A percentile compares a stretch with the other conserved stretches of the same genome.
These are phyloP conservation scores for Myxozyma lipomycoides DNA, from an alignment of 805 yeast species.

Conservation along the genomic window DNA sequence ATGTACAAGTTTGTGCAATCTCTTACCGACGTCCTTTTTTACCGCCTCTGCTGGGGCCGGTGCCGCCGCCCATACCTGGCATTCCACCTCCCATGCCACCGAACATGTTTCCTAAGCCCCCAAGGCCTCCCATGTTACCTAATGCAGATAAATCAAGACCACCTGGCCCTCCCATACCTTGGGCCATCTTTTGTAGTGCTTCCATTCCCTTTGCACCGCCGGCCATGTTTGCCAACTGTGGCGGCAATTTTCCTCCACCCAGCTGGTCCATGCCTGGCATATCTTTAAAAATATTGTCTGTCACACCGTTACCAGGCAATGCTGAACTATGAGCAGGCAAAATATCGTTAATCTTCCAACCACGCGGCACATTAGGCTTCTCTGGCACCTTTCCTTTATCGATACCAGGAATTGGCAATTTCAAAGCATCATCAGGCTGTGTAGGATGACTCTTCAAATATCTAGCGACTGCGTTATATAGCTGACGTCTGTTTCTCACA, in stretches of 20 bases:
- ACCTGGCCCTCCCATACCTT: background rate
- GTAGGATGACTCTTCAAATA: conserved; percentile 68
- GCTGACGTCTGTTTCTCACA: conserved; percentile 56
- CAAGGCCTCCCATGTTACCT: conserved; percentile 17
- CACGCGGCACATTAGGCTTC: conserved; percentile 72
- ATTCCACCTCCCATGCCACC: conserved; percentile 23
- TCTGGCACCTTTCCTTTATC: conserved; percentile 33
- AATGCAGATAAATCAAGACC: conserved; percentile 1
- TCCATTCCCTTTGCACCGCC: conserved; percentile 24
- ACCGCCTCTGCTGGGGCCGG: conserved; percentile 4
- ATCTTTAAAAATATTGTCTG: conserved; percentile 42
- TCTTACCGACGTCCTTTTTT: conserved; percentile 1
- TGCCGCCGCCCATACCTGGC: conserved; percentile 14
- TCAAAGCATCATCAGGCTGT: conserved; percentile 54
- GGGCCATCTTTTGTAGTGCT: conserved; percentile 1
- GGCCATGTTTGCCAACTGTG: conserved; percentile 21
- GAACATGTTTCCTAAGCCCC: conserved; percentile 15
- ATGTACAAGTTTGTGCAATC: too few species aligned
- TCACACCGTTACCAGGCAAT: conserved; percentile 78
- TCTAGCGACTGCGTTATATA: conserved; percentile 57
- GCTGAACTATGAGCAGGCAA: conserved; percentile 84
- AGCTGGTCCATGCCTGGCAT: conserved; percentile 30
- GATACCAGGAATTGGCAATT: conserved; percentile 40
- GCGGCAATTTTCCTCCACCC: conserved; percentile 32
- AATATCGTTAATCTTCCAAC: conserved; percentile 78